phyloP scores from a whole-genome alignment of 495 filamentous ascomycete genomes.

The Penicillium desertorum region DNA sequence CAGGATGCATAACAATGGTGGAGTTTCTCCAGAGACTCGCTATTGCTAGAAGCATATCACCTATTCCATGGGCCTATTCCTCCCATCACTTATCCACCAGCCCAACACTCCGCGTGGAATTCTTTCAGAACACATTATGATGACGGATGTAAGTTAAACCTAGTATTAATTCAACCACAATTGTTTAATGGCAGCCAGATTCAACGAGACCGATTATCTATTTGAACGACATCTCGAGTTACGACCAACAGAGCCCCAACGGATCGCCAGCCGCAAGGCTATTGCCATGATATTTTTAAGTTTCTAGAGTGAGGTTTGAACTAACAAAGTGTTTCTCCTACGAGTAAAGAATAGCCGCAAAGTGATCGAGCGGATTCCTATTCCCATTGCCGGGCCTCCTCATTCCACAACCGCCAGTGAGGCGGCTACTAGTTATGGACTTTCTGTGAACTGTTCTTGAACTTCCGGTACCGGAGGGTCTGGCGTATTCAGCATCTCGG shows the following conservation, averaged over 20 bases:
- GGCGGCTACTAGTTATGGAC: conserved; percentile 45
- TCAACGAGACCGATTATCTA: conserved; percentile 30
- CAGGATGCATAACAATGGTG: conserved; percentile 7
- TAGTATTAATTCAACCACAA: conserved; percentile 7
- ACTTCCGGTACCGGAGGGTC: conserved; percentile 34
- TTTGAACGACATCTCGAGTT: conserved; percentile 35
- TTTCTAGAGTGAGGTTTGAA: conserved; percentile 41
- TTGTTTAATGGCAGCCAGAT: conserved; percentile 20
- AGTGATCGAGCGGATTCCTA: conserved; percentile 41
- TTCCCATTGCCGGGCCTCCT: conserved; percentile 34
- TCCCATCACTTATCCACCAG: conserved; percentile 23
- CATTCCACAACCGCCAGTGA: conserved; percentile 44
- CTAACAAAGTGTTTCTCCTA: conserved; percentile 33
- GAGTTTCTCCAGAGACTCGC: conserved; percentile 11
- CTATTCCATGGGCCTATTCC: conserved; percentile 11
- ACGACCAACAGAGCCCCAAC: conserved; percentile 32
- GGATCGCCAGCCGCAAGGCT: conserved; percentile 31
- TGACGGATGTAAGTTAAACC: conserved; percentile 25
- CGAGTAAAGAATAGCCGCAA: conserved; percentile 30
- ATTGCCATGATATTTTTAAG: conserved; percentile 26
- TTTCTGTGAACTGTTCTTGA: conserved; percentile 31
- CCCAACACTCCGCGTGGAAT: conserved; percentile 21
- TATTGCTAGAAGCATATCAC: conserved; percentile 19
- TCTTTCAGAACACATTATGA: conserved; percentile 32
- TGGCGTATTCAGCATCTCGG: conserved; percentile 29